Percentiles rank a stretch among this genome's conserved stretches.
These are phyloP conservation scores for Cordyceps militaris DNA, from an alignment of 2,329 filamentous ascomycete species.

Conservation along the genomic window DNA sequence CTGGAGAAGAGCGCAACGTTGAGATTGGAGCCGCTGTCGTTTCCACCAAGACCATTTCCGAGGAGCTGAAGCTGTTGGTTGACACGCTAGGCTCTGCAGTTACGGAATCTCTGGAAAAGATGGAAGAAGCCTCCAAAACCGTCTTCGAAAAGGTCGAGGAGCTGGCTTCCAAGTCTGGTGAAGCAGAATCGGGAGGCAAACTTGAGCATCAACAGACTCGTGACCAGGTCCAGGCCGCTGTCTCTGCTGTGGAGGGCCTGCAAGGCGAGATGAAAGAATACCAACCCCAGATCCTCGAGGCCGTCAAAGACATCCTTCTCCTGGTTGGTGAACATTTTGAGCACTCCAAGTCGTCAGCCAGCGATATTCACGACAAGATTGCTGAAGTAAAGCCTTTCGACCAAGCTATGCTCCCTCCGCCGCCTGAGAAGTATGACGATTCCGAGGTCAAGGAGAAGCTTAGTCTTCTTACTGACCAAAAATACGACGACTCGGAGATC, in stretches of 20 bases:
- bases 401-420: conserved; percentile 47
- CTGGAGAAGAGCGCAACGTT: conserved; percentile 64
- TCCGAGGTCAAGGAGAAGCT: conserved; percentile 25
- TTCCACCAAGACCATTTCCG: conserved; percentile 70
- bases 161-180: conserved; percentile 67
- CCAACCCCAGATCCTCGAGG: conserved; percentile 81
- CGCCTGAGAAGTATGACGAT: conserved; percentile 55
- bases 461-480: conserved; percentile 26
- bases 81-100: conserved; percentile 77
- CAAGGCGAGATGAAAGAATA: conserved; percentile 74
- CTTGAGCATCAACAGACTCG: conserved; percentile 76
- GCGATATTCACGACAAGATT: conserved; percentile 50
- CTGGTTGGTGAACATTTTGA: conserved; percentile 84
- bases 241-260: conserved; percentile 65
- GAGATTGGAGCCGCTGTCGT: conserved; percentile 68
- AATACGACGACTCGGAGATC: conserved; percentile 28
- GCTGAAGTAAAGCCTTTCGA: conserved; percentile 55
- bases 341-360: conserved; percentile 64
- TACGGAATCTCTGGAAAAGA: conserved; percentile 76
- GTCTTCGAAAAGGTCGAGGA: conserved; percentile 80
- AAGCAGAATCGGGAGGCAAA: conserved; percentile 65
- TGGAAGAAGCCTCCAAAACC: conserved; percentile 79
- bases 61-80: conserved; percentile 80
- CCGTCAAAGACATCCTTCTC: conserved; percentile 76
- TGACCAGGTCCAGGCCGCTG: conserved; percentile 69